Evolutionary conservation across 108 stramenopile species (phyloP).

Genomic region (Skeletonema grethae): DNA sequence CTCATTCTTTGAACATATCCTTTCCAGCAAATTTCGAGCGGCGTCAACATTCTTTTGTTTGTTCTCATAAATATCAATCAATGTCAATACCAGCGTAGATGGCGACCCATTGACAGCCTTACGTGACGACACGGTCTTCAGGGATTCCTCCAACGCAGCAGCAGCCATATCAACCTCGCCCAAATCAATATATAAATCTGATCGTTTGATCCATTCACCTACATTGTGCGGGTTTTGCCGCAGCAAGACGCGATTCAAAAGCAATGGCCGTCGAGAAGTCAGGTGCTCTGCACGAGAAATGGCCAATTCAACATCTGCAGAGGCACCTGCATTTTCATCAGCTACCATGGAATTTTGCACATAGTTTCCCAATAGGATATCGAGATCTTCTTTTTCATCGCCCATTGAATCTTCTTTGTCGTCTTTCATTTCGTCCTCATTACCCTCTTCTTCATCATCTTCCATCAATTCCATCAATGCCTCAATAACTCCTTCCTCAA

Average conservation of each 20-base stretch:
- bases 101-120: conserved; percentile 82
- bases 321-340: conserved; percentile 38
- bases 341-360: conserved; percentile 4
- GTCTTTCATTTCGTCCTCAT: conserved; percentile 31
- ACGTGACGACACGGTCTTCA: conserved; percentile 68
- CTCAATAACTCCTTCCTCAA: conserved; percentile 95
- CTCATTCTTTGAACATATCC: conserved; percentile 60
- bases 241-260: conserved; percentile 91
- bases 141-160: conserved; percentile 76
- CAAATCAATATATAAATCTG: conserved; percentile 69
- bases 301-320: conserved; percentile 89
- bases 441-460: conserved; percentile 73
- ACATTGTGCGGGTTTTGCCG: conserved; percentile 98
- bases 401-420: conserved; percentile 18
- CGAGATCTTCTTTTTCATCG: conserved; percentile 60
- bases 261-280: conserved; percentile 90
- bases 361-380: conserved; percentile 59
- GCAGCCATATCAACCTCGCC: conserved; percentile 53
- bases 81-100: conserved; percentile 72
- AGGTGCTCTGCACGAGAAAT: conserved; percentile 94
- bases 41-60: conserved; percentile 63
- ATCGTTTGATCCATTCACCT: conserved; percentile 94
- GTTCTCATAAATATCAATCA: conserved; percentile 88
- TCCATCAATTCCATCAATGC: conserved; percentile 86
- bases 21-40: conserved; percentile 83